Evolutionary conservation across 192 early-diverging fungal genomes (phyloP), one percentile per base, ranked within the genome.

Genomic region (Podochytrium sp.): DNA sequence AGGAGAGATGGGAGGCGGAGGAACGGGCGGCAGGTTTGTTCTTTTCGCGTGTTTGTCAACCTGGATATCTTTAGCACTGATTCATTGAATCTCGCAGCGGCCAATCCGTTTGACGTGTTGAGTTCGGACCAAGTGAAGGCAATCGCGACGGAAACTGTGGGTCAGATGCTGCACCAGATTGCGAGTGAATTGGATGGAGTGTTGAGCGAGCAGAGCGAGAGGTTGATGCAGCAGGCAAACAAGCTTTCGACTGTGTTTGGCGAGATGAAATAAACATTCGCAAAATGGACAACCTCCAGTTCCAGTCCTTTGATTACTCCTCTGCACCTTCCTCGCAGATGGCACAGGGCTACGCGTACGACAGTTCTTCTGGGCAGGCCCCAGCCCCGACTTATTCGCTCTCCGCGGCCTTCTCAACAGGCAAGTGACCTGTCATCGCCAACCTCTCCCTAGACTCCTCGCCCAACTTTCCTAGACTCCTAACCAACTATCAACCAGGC

Each of bases 91-190:
- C 18, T 57, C 16, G 5, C 38, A 75, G 77, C 73, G 1, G 76
- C 73, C 27, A 81, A 81, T 40, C 79, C 79, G 30, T 81, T 81
- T 40, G 79, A 60, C 16, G 76, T 78, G 1, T 42, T 81, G 12
- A 27, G 35, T 30, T 25, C 47, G 5, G 79, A 81, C 16, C 34
- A 5, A 12, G 71, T 81, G 16, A 77, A 77, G 53, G 18, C 32
- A 29, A 59, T 81, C 37, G 76, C 79, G 39, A 40, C 62, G 12
- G 76, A 77, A 12, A 64, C 73, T 16, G 73, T 81, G 2, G 47
- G 60, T 4, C 37, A 25, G 10, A 25, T 77, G 47, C 33, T 81
- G 43, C 20, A 50, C 29, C 47, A 23, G n/a, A 38, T 78, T 27
- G 33, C 41, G 34, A 34, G 53, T 20, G 79, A 81, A 23, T 55